Base-by-base conservation (phyloP, 192 early-diverging fungal species). In the Coemansia sp. region DNA sequence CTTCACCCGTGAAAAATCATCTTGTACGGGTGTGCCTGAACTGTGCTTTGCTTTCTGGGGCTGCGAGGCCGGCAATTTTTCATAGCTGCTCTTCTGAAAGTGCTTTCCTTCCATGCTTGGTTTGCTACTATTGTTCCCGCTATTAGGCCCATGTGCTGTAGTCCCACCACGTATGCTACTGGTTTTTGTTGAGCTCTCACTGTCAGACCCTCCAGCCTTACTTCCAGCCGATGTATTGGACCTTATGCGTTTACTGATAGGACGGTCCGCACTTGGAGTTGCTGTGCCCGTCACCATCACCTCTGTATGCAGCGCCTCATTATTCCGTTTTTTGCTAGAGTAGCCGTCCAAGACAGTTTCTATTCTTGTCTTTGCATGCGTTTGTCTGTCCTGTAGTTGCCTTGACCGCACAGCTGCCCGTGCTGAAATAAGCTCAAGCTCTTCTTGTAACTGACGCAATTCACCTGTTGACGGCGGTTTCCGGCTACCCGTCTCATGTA, bases 1-100 rank as follows among this genome's bases (percentile, higher is more conserved):
- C 62, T 89, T 87, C 57, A 87, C 87, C 18, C 85, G 84, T 37
- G 88, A 87, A 77, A 88, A 89, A 57, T 89, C 88, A 18, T 88
- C 87, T 61, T 87, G 69, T 45, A 86, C 75, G 10, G 75, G 76
- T 22, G 80, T 73, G 13, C 79, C 74, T 4, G 66, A 47, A 68
- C 79, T 73, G 41, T 76, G 79, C 26, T 69, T 72, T 15, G 66
- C 73, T 66, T 73, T 73, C 37, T 67, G 68, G n/a, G 71, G 66
- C 42, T 18, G 66, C 0, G 73, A 6, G 32, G 64, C 55, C 5
- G 66, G 42, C 37, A 36, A 32, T 11, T 61, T 39, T 15, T 65
- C 66, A 7, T 19, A 39, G 58, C 76, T 68, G 32, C 48, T 65
- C 16, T 43, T 32, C 56, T 73, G 66, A 41, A 59, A 42, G 13